Evolutionary conservation across 2,329 filamentous ascomycete species (phyloP).

Genomic region (Exophiala lecanii-corni): DNA sequence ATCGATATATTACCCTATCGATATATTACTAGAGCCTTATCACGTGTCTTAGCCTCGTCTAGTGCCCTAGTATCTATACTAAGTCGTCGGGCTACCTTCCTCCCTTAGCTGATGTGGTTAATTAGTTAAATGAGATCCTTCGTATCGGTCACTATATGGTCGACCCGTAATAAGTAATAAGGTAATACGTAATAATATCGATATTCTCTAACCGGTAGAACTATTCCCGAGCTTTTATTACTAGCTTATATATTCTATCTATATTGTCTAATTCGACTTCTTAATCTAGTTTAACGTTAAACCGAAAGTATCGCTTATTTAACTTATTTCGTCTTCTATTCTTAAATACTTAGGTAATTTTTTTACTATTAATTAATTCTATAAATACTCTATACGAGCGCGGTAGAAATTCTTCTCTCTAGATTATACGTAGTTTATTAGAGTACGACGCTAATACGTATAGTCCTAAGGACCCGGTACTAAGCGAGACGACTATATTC

Average conservation of each 20-base stretch:
- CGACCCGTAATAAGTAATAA: too few relatives aligned
- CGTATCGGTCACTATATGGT: too few relatives aligned
- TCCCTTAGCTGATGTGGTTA: too few relatives aligned
- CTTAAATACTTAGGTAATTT: conserved; percentile 15
- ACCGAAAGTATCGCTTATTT: conserved; percentile 18
- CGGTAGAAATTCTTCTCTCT: conserved; percentile 21
- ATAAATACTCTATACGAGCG: conserved; percentile 20
- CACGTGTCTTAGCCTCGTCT: too few relatives aligned
- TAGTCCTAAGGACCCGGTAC: conserved; percentile 14
- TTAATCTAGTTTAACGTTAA: conserved; percentile 24
- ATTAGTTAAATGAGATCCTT: too few relatives aligned
- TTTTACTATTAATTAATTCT: conserved; percentile 20
- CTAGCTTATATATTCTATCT: background rate
- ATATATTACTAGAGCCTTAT: too few relatives aligned
- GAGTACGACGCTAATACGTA: conserved; percentile 10
- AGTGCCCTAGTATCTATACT: too few relatives aligned
- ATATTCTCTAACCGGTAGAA: conserved; percentile 20
- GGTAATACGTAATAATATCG: conserved; percentile 19
- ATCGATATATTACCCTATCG: too few relatives aligned
- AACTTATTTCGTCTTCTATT: conserved; percentile 12
- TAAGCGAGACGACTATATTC: conserved; percentile 24
- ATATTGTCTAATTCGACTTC: background rate
- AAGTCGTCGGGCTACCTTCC: too few relatives aligned
- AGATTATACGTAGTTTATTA: conserved; percentile 15
- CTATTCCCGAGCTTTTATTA: conserved; percentile 10